Evolutionary conservation across 1,284 basidiomycete species (phyloP), one percentile per base, ranked within the genome.

Genomic region (Erythrobasidium hasegawianum): DNA sequence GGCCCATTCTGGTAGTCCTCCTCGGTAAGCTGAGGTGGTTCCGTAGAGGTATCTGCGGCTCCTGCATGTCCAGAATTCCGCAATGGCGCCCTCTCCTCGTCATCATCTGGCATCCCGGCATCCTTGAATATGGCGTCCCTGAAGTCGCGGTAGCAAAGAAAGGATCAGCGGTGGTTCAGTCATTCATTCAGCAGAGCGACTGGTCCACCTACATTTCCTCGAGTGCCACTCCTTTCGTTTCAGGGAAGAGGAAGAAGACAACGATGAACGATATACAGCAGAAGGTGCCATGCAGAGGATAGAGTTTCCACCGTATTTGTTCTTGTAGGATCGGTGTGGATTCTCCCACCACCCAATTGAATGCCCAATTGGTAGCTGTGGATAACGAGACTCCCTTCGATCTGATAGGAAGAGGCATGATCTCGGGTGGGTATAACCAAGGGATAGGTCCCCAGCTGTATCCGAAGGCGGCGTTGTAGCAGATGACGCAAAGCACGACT

Each of bases 311-410:
- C 38, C 84, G 83, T 72, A 98, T 97, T 41, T 83, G 79, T 70
- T 95, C 90, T 79, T 97, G 92, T 56, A 97, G 80, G 54, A 87
- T 82, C 0, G 94, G 94, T 0, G 94, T 97, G 47, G 86, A 82
- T 77, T 91, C 88, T 22, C 94, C 94, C 50, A 97, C 91, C 45
- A 69, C 20, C 47, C 67, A 68, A 52, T 70, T 71, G 68, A 76
- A 75, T 14, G 76, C 78, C 77, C 81, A 60, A 84, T 78, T 78
- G 10, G 73, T 87, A 10, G 90, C 89, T 1, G 93, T 96, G 0
- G 91, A 95, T 20, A 96, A 75, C 7, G 90, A 94, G 14, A 96
- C 93, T 29, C 94, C 95, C 79, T 97, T 97, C 14, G 92, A 93
- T 60, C 93, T 85, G 74, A 65, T 85, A 18, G 86, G 82, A 50